These are phyloP conservation scores for Rhododendron molle DNA, from an alignment of 148 eudicot species.

Conservation along the genomic window DNA sequence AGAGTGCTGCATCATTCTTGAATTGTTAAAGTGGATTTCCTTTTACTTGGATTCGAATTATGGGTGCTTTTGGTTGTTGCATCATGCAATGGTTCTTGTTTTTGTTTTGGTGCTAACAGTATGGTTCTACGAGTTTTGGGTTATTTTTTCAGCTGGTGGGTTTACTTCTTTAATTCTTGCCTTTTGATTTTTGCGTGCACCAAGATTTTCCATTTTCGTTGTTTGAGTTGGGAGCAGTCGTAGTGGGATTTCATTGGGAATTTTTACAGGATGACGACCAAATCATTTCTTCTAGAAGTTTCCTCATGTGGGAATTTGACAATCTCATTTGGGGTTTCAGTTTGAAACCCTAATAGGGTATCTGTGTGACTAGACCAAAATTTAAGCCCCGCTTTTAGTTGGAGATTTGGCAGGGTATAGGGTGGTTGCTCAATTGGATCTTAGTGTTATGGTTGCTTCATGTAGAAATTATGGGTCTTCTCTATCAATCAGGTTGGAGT, in stretches of 20 bases:
- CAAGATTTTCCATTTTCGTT: not conserved
- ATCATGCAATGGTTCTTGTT: not conserved
- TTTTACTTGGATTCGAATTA: not conserved
- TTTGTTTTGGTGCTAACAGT: not conserved
- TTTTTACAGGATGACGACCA: not conserved
- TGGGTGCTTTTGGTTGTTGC: not conserved
- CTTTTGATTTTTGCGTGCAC: not conserved
- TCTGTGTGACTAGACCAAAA: not conserved
- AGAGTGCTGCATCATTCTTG: not conserved
- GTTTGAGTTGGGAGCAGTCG: not conserved
- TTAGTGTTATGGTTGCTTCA: not conserved
- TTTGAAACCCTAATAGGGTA: not conserved
- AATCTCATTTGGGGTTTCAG: not conserved
- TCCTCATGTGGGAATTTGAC: not conserved
- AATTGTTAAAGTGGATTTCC: not conserved
- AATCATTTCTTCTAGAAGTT: not conserved
- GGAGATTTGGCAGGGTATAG: not conserved
- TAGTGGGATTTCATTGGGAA: not conserved
- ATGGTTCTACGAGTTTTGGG: not conserved
- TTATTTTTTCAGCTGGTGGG: not conserved
- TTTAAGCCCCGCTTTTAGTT: not conserved
- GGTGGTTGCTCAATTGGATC: not conserved
- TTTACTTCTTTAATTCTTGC: not conserved
- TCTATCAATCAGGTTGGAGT: not conserved
- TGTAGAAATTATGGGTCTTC: not conserved